These are phyloP conservation scores for Funneliformis geosporum DNA, from an alignment of 192 early-diverging fungal genomes.

Conservation along the genomic window DNA sequence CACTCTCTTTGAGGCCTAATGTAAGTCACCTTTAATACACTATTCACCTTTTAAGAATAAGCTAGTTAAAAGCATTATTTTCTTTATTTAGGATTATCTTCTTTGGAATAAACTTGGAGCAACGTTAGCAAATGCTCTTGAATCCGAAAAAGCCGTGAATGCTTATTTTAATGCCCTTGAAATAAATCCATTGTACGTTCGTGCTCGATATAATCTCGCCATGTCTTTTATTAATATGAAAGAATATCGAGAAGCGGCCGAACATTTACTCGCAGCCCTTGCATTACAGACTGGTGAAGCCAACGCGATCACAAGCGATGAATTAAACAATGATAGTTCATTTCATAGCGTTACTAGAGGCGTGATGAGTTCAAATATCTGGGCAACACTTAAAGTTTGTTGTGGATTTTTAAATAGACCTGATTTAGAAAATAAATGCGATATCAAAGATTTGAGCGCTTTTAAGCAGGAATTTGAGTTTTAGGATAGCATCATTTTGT, in stretches of 20 bases:
- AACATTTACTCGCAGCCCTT: conserved; percentile 89
- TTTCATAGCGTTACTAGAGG: conserved; percentile 44
- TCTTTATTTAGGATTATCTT: conserved; percentile 70
- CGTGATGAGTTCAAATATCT: conserved; percentile 75
- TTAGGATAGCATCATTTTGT: conserved; percentile 35
- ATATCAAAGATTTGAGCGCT: conserved; percentile 71
- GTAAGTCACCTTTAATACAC: conserved; percentile 43
- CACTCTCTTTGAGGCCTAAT: conserved; percentile 78
- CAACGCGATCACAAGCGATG: conserved; percentile 37
- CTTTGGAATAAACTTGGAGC: conserved; percentile 98
- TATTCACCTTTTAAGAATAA: too few relatives aligned
- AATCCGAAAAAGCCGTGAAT: conserved; percentile 77
- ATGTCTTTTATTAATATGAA: conserved; percentile 89
- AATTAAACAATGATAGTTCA: conserved; percentile 38
- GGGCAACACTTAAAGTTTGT: conserved; percentile 81
- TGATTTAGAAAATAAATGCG: conserved; percentile 82
- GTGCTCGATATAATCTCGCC: conserved; percentile 95
- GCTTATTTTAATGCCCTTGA: conserved; percentile 94
- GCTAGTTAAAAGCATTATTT: background rate
- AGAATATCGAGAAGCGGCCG: conserved; percentile 86
- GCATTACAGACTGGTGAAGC: conserved; percentile 69
- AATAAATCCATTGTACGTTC: conserved; percentile 93
- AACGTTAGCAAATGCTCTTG: conserved; percentile 88
- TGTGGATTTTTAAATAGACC: conserved; percentile 73
- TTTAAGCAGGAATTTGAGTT: conserved; percentile 90